Percentiles rank a stretch among this genome's conserved stretches.
These are phyloP conservation scores for Anethum foeniculum DNA, from an alignment of 140 eudicot genomes.

Conservation along the genomic window DNA sequence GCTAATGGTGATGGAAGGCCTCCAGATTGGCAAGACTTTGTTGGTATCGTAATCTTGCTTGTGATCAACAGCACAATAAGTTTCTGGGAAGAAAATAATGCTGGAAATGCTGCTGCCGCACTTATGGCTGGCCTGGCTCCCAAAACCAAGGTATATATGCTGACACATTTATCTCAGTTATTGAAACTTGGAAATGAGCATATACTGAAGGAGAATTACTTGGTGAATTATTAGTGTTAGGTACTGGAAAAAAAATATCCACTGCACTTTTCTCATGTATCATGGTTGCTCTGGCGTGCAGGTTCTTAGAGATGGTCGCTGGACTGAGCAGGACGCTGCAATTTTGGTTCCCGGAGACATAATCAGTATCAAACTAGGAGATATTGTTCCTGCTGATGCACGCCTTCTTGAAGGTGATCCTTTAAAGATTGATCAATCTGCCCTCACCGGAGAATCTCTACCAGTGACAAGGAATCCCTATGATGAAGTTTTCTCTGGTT, in stretches of 20 bases:
- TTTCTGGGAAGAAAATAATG: conserved; percentile 18
- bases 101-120: conserved; percentile 22
- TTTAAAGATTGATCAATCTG: conserved; percentile 21
- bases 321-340: conserved; percentile 23
- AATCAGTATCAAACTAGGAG: conserved; percentile 20
- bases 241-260: neutral
- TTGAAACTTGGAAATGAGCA: neutral
- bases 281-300: neutral
- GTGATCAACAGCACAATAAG: conserved; percentile 19
- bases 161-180: neutral
- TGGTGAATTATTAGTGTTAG: neutral
- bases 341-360: conserved; percentile 21
- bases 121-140: conserved; percentile 25
- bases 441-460: conserved; percentile 21
- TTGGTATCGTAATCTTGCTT: conserved; percentile 16
- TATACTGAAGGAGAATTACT: neutral
- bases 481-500: conserved; percentile 23
- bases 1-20: conserved; percentile 22
- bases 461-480: conserved; percentile 18
- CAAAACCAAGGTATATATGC: conserved; percentile 13
- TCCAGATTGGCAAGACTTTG: conserved; percentile 27
- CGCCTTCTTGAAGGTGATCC: conserved; percentile 27
- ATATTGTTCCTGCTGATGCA: conserved; percentile 24
- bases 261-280: neutral
- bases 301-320: conserved; percentile 22